Percentiles rank a stretch among this genome's conserved stretches.
Conservation (phyloP, 441 rosid genomes). For the Hura crepitans region DNA sequence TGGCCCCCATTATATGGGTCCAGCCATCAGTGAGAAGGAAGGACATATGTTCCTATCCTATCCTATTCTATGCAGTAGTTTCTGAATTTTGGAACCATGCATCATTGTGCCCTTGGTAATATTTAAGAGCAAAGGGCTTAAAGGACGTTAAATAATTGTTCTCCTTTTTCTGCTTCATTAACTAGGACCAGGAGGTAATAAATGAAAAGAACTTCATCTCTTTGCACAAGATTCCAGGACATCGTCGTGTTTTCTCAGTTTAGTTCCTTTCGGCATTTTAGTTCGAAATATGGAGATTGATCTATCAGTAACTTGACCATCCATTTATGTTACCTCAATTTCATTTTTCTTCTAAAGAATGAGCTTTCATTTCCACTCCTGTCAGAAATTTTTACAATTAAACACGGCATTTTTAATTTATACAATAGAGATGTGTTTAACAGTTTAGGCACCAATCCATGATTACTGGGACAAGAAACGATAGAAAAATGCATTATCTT, state of each 20-base stretch:
- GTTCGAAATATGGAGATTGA: not conserved
- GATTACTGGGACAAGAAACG: not conserved
- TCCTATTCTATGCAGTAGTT: not conserved
- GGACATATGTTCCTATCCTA: too few relatives aligned
- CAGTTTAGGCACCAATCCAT: not conserved
- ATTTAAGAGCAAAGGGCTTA: not conserved
- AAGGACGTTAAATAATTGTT: not conserved
- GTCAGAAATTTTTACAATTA: not conserved
- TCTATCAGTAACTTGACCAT: not conserved
- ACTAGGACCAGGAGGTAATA: not conserved
- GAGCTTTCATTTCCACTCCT: not conserved
- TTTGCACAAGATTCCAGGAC: not conserved
- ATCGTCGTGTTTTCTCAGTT: not conserved
- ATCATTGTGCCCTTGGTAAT: not conserved
- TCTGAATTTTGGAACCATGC: not conserved
- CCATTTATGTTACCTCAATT: not conserved
- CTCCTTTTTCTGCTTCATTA: not conserved
- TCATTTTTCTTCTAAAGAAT: conserved; percentile 3
- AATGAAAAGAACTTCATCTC: not conserved
- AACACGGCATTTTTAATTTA: not conserved
- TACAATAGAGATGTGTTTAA: not conserved
- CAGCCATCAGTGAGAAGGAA: not conserved
- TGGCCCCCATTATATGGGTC: not conserved
- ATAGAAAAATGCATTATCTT: not conserved
- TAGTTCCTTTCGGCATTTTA: not conserved